Percentiles rank a stretch among this genome's conserved stretches.
Conservation (phyloP, 257 asterid species). For the Cordia subcordata region DNA sequence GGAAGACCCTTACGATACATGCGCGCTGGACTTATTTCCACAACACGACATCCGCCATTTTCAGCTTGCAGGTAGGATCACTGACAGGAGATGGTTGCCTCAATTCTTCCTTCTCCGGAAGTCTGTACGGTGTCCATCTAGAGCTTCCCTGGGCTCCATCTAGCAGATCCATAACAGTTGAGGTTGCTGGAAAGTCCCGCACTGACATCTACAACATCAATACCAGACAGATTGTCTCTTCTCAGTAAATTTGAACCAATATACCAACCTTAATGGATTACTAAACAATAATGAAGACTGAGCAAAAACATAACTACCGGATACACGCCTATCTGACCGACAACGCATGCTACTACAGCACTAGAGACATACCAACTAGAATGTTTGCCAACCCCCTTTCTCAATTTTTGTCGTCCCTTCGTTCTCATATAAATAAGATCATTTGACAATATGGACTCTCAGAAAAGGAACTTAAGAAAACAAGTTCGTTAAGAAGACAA, state of each 20-base stretch:
- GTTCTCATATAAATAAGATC: no score
- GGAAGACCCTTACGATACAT: constrained; percentile 67
- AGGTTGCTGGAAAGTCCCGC: constrained; percentile 71
- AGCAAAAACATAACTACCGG: no score
- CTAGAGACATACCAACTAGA: no score
- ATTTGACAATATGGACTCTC: no score
- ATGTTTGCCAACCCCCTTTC: no score
- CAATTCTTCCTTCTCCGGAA: constrained; percentile 73
- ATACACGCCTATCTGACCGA: no score
- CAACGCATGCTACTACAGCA: no score
- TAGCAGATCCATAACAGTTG: constrained; percentile 69
- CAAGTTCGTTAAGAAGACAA: background rate
- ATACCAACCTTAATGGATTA: no score
- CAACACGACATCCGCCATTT: constrained; percentile 93
- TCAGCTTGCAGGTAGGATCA: constrained; percentile 70
- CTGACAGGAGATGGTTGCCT: constrained; percentile 78
- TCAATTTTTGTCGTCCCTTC: no score
- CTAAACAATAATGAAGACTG: no score
- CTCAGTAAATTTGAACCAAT: no score
- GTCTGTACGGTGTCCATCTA: constrained; percentile 59
- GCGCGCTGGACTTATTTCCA: constrained; percentile 88
- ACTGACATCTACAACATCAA: constrained; percentile 81
- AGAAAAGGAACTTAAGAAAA: no score
- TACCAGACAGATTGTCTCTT: background rate
- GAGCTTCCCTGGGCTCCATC: constrained; percentile 55